Conservation (phyloP, 257 asterid genomes). For the Solanum okadae region DNA sequence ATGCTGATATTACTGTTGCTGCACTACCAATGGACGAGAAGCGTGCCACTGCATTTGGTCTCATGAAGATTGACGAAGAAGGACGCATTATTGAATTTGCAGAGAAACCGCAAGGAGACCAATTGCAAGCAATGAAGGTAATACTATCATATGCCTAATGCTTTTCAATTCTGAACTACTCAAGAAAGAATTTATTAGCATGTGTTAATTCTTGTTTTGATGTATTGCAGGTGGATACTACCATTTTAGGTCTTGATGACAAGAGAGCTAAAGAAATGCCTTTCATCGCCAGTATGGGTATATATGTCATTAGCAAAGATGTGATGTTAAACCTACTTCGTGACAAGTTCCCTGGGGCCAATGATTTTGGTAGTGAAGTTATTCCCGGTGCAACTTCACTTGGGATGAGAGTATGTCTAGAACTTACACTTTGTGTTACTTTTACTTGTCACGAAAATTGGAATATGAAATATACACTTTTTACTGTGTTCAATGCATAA, state of each 20-base stretch:
- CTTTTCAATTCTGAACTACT: background rate
- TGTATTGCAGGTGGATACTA: constrained; percentile 70
- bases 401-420: constrained; percentile 66
- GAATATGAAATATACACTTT: background rate
- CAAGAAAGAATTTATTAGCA: background rate
- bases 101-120: constrained; percentile 93
- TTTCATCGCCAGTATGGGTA: constrained; percentile 94
- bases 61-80: constrained; percentile 95
- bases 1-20: constrained; percentile 95
- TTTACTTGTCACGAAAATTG: background rate
- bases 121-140: constrained; percentile 78
- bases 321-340: constrained; percentile 74
- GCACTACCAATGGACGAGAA: constrained; percentile 95
- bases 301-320: constrained; percentile 88
- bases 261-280: constrained; percentile 93
- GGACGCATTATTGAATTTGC: constrained; percentile 91
- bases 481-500: background rate
- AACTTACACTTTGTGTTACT: background rate
- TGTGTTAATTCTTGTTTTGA: background rate
- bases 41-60: constrained; percentile 93
- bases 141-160: background rate
- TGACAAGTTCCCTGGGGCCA: constrained; percentile 80
- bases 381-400: constrained; percentile 90
- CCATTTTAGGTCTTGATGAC: constrained; percentile 90
- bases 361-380: constrained; percentile 97